Conservation (phyloP, 331 rosid genomes). For the Phaseolus coccineus region DNA sequence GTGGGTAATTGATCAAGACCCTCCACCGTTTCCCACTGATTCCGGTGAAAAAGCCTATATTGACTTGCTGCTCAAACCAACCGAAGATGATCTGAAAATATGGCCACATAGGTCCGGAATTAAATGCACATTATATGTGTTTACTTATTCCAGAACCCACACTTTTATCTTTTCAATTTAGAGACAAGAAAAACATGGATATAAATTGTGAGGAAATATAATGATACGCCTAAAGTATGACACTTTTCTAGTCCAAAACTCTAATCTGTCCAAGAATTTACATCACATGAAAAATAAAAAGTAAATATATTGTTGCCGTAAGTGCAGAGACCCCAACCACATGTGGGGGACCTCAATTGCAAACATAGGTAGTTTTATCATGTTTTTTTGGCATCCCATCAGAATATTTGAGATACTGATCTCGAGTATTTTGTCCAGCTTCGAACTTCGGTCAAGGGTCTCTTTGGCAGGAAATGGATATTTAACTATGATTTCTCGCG, state of each 20-base stretch:
- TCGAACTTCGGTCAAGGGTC: conserved; percentile 86
- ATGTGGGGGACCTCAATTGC: background rate
- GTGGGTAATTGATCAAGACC: conserved; percentile 76
- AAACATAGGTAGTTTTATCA: background rate
- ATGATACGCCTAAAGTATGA: background rate
- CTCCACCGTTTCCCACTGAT: conserved; percentile 69
- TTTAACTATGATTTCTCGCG: conserved; percentile 73
- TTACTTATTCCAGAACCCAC: background rate
- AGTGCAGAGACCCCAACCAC: background rate
- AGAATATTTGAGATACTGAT: conserved; percentile 3
- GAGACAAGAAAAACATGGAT: background rate
- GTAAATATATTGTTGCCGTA: background rate
- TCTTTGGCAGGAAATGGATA: conserved; percentile 70
- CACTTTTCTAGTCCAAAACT: conserved; percentile 16
- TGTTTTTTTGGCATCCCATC: conserved; percentile 4
- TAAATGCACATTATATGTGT: background rate
- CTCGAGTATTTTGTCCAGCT: conserved; percentile 56
- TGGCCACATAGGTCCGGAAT: conserved; percentile 81
- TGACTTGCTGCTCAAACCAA: conserved; percentile 86
- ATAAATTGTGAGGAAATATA: background rate
- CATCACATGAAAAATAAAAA: background rate
- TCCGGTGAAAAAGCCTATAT: conserved; percentile 63
- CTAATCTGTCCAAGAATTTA: background rate
- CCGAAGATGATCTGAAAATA: conserved; percentile 76
- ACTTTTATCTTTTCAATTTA: background rate